phyloP scores from a whole-genome alignment of 2,329 filamentous ascomycete genomes.

The Didymella pomorum region DNA sequence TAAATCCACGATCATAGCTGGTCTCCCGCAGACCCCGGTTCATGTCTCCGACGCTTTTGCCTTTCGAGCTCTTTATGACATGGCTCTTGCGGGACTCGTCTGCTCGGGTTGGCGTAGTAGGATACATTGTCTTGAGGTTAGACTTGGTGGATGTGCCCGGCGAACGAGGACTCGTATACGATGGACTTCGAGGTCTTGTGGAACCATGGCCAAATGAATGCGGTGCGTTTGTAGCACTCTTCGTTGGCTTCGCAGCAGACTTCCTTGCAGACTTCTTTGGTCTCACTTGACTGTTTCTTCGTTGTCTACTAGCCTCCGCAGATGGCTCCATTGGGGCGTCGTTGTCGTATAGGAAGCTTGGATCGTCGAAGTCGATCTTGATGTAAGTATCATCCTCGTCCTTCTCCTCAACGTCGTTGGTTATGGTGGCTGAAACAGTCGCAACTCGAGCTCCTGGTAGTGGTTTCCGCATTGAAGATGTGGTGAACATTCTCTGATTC shows the following conservation, averaged over 20 bases:
- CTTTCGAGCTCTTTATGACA: neutral
- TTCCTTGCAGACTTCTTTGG: neutral
- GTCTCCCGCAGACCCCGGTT: conserved; percentile 10
- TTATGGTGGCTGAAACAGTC: neutral
- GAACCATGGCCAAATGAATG: neutral
- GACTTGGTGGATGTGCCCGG: neutral
- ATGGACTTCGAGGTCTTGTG: neutral
- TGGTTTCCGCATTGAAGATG: neutral
- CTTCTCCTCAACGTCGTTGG: neutral
- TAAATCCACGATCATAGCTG: conserved; percentile 8
- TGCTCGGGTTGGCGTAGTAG: neutral
- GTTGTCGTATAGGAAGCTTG: conserved; percentile 25
- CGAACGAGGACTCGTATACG: no score
- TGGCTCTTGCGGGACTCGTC: neutral
- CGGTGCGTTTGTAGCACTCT: neutral
- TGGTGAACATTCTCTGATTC: neutral
- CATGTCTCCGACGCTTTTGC: neutral
- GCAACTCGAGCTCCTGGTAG: no score
- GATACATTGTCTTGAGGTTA: neutral
- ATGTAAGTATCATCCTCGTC: conserved; percentile 21
- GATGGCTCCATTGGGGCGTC: conserved; percentile 6
- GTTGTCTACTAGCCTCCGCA: neutral
- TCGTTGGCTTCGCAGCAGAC: neutral
- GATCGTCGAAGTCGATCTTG: conserved; percentile 31
- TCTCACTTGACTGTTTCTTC: neutral